phyloP scores from a whole-genome alignment of 345 rosid species.

The Sisymbrium irio region DNA sequence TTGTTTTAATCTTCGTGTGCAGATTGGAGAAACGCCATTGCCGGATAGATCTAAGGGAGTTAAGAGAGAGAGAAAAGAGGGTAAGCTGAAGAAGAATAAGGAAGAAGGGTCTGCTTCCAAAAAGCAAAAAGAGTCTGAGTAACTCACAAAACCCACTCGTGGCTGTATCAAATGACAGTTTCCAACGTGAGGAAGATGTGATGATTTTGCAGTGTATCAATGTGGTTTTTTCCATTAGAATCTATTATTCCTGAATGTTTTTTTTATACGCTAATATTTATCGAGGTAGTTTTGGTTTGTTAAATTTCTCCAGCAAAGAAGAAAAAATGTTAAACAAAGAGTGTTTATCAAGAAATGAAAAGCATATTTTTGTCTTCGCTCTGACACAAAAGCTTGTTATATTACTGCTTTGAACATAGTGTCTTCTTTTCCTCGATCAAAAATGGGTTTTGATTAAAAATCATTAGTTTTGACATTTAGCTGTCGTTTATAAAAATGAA shows the following conservation, averaged over 20 bases:
- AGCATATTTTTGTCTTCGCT: background rate
- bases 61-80: slow-evolving; percentile 92
- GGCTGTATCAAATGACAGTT: slow-evolving; percentile 1
- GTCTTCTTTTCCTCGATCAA: background rate
- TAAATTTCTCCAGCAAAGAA: background rate
- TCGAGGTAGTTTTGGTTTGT: slow-evolving; percentile 4
- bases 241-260: slow-evolving; percentile 6
- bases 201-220: slow-evolving; percentile 25
- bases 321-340: background rate
- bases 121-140: slow-evolving; percentile 57
- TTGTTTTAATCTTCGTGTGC: background rate
- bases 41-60: slow-evolving; percentile 76
- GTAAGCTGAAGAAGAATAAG: slow-evolving; percentile 46
- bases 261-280: slow-evolving; percentile 6
- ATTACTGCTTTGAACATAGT: background rate
- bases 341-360: background rate
- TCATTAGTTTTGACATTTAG: background rate
- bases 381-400: background rate
- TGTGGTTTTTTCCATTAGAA: background rate
- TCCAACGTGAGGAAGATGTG: background rate
- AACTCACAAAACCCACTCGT: slow-evolving; percentile 2
- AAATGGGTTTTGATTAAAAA: background rate
- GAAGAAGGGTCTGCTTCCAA: slow-evolving; percentile 43
- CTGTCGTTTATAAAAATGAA: background rate
- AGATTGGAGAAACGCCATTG: slow-evolving; percentile 60